Conservation (phyloP, 202 grass and related monocot genomes). For the Saccharum hybrid region DNA sequence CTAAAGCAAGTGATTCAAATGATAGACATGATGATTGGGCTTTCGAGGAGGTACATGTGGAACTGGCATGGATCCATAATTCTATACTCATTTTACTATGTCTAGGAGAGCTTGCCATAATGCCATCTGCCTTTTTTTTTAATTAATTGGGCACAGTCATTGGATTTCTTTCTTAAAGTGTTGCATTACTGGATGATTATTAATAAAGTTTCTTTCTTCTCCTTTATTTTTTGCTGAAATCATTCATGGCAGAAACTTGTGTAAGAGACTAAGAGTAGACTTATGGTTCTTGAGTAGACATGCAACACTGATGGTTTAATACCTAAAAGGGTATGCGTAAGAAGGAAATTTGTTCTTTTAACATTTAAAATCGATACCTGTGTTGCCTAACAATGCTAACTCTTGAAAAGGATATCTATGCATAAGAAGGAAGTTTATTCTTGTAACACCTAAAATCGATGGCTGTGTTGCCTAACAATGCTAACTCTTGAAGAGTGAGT, state of each 20-base stretch:
- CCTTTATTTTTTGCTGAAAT: neutral
- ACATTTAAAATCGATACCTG: neutral
- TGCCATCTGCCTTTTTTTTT: neutral
- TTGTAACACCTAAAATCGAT: conserved; percentile 2
- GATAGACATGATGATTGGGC: conserved; percentile 65
- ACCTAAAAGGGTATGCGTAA: neutral
- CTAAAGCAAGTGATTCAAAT: conserved; percentile 61
- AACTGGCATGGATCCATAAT: conserved; percentile 6
- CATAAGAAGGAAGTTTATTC: neutral
- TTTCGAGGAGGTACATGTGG: conserved; percentile 76
- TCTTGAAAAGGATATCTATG: conserved; percentile 15
- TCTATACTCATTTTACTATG: neutral
- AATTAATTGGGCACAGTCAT: neutral
- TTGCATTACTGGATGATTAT: neutral
- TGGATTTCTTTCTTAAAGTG: conserved; percentile 5
- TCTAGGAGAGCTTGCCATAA: neutral
- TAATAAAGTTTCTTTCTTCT: neutral
- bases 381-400: neutral
- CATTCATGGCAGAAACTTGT: conserved; percentile 10
- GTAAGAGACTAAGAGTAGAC: neutral
- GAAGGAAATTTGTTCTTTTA: neutral
- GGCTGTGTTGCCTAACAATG: neutral
- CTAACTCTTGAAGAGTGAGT: conserved; percentile 14
- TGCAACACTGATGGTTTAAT: conserved; percentile 11
- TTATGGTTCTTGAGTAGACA: neutral